These are phyloP conservation scores for Prinsepia uniflora DNA, from an alignment of 306 rosid genomes.

Conservation along the genomic window DNA sequence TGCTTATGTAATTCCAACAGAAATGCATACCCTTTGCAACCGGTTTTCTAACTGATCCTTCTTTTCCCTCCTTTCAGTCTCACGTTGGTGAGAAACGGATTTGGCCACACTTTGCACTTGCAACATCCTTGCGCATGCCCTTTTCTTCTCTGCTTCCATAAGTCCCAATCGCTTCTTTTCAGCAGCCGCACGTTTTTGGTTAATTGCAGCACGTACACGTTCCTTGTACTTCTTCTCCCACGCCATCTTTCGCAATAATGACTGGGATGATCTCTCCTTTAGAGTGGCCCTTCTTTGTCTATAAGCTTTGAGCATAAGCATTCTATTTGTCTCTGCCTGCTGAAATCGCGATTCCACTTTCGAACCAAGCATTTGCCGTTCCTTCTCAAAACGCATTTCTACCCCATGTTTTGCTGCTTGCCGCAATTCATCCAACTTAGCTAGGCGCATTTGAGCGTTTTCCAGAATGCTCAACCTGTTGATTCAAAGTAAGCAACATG, in stretches of 20 bases:
- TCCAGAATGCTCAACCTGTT: slow-evolving; percentile 74
- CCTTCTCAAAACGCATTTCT: slow-evolving; percentile 64
- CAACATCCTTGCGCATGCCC: slow-evolving; percentile 65
- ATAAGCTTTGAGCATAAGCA: slow-evolving; percentile 73
- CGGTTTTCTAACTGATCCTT: slow-evolving; percentile 83
- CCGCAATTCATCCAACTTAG: slow-evolving; percentile 76
- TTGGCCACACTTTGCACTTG: slow-evolving; percentile 74
- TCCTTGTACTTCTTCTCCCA: slow-evolving; percentile 89
- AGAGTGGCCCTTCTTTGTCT: slow-evolving; percentile 78
- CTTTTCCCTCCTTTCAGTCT: slow-evolving; percentile 75
- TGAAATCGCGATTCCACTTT: slow-evolving; percentile 83
- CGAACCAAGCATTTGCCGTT: slow-evolving; percentile 62
- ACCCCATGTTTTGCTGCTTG: slow-evolving; percentile 84
- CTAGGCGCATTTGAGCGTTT: slow-evolving; percentile 78
- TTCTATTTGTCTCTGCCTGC: slow-evolving; percentile 85
- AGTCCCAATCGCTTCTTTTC: slow-evolving; percentile 71
- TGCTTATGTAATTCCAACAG: slow-evolving; percentile 8
- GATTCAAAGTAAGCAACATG: slow-evolving; percentile 25
- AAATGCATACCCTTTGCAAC: slow-evolving; percentile 67
- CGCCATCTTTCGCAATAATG: slow-evolving; percentile 67
- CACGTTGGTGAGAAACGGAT: slow-evolving; percentile 81
- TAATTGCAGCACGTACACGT: slow-evolving; percentile 78
- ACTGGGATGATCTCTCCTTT: slow-evolving; percentile 84
- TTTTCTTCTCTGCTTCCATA: slow-evolving; percentile 85
- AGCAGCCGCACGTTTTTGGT: slow-evolving; percentile 83